Base-by-base conservation (phyloP, 306 rosid species). In the Acacia confusa region DNA sequence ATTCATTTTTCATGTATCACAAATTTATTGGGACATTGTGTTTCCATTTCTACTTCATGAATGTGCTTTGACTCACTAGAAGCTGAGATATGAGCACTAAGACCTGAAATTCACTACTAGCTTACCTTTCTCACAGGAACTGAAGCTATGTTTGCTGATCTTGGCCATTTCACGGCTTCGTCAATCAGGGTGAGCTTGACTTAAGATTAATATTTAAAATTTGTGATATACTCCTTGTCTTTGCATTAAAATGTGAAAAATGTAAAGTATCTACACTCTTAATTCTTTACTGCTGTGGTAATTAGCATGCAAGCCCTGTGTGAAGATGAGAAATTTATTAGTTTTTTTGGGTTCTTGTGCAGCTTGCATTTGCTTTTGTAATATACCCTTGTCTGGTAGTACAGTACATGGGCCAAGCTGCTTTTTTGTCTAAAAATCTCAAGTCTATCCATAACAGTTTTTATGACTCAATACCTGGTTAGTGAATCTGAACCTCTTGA, bases 351-450 rank as follows among this genome's bases (percentile, higher is more conserved):
- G 69, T 50, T 72, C 57, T 63, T 77, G 53, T 72, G 87, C 98
- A 94, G 97, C 84, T 92, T 87, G 93, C 98, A 9, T 94, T 94
- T 88, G 85, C 88, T 57, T 84, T 87, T 75, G 79, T 89, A 55
- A 79, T 92, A 74, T 94, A 90, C 88, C 98, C 98, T 44, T 94
- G 95, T 89, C 88, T 94, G 90, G 94, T 94, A 30, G 81, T 92
- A 53, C 97, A 94, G 78, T 94, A 94, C 89, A 89, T 94, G 93
- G 98, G 98, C 77, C 97, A 94, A 76, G 98, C 95, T 82, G 95
- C 98, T 32, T 92, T 89, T 87, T 80, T 94, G 66, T 94, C 97
- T 55, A 89, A 88, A 82, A 84, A 92, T 86, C 74, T 76, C 27
- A 8, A 68, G 2, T 76, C 83, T 77, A 47, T 89, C 76, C 78